Percentiles rank a stretch among this genome's conserved stretches.
Evolutionary conservation across 2,329 filamentous ascomycete species (phyloP).

Genomic region (Coleophoma eucalyptorum): DNA sequence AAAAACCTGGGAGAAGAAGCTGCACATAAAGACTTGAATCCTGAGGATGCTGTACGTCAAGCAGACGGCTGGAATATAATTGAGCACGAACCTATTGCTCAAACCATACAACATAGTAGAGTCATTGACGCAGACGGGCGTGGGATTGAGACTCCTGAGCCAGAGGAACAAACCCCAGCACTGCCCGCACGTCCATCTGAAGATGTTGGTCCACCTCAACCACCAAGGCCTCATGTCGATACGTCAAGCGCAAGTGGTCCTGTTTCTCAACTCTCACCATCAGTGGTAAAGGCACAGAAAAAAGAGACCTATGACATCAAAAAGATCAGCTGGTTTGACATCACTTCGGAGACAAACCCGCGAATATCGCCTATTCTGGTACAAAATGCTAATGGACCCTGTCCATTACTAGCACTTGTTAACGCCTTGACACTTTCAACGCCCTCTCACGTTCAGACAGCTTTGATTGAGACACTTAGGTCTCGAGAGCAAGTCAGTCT

Average conservation of each 20-base stretch:
- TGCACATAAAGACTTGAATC: background rate
- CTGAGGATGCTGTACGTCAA: slow-evolving; percentile 12
- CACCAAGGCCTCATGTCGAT: slow-evolving; percentile 16
- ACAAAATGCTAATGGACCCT: slow-evolving; percentile 93
- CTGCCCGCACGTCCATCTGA: slow-evolving; percentile 21
- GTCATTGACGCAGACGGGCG: slow-evolving; percentile 11
- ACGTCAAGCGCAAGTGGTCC: slow-evolving; percentile 7
- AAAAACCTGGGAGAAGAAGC: background rate
- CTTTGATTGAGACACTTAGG: slow-evolving; percentile 72
- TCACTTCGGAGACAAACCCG: slow-evolving; percentile 52
- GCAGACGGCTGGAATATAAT: slow-evolving; percentile 23
- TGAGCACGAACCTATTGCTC: slow-evolving; percentile 16
- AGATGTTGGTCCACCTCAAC: slow-evolving; percentile 19
- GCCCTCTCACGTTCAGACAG: slow-evolving; percentile 60
- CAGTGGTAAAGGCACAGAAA: slow-evolving; percentile 16
- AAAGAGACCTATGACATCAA: slow-evolving; percentile 89
- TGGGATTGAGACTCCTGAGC: slow-evolving; percentile 6
- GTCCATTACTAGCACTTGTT: slow-evolving; percentile 86
- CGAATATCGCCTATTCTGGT: slow-evolving; percentile 83
- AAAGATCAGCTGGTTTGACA: slow-evolving; percentile 81
- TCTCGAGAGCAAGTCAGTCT: slow-evolving; percentile 86
- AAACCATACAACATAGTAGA: slow-evolving; percentile 18
- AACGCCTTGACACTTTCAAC: slow-evolving; percentile 88
- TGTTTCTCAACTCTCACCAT: slow-evolving; percentile 8
- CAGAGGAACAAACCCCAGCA: slow-evolving; percentile 16